Evolutionary conservation across 768 basidiomycete species (phyloP), one percentile per base, ranked within the genome.

Genomic region (Megacollybia marginata): DNA sequence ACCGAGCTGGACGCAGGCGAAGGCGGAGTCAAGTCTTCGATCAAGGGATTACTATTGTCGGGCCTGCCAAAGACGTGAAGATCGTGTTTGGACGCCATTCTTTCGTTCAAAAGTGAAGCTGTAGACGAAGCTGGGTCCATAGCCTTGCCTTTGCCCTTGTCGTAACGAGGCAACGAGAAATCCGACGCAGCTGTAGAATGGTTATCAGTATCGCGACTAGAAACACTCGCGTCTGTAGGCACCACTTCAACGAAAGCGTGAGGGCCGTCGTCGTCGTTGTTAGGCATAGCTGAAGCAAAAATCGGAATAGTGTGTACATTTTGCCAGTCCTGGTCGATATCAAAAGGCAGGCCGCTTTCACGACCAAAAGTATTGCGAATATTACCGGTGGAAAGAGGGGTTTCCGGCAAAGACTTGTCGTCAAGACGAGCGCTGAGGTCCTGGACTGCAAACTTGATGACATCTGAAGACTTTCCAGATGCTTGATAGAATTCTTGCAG

Each of bases 241-340:
- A 86, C 59, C 33, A 73, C 69, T 62, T 85, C 82, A 11, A 85
- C 78, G 59, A 77, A 85, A 2, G 80, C 84, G 64, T 85, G 83
- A 4, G 80, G 75, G 46, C 69, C 73, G 6, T 65, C 65, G 12
- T 57, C 52, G 32, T 57, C 61, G 33, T 61, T 55, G 11, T 62
- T 52, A 33, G 64, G 52, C 13, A 80, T 59, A 20, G 69, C 73
- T 31, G 69, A 68, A 12, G 76, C 11, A 12, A 40, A 49, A 53
- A 59, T 18, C 74, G 75, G 31, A 85, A 68, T 43, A n/a, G n/a
- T n/a, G n/a, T n/a, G n/a, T n/a, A n/a, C n/a, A n/a, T n/a, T n/a
- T 68, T 85, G 80, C 87, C 86, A 88, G 38, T 80, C 83, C 38
- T 80, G 60, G 20, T 74, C 75, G 36, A 74, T 69, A 43, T 71